Conservation (phyloP, 2,329 filamentous ascomycete species). For the Orbilia quercus region DNA sequence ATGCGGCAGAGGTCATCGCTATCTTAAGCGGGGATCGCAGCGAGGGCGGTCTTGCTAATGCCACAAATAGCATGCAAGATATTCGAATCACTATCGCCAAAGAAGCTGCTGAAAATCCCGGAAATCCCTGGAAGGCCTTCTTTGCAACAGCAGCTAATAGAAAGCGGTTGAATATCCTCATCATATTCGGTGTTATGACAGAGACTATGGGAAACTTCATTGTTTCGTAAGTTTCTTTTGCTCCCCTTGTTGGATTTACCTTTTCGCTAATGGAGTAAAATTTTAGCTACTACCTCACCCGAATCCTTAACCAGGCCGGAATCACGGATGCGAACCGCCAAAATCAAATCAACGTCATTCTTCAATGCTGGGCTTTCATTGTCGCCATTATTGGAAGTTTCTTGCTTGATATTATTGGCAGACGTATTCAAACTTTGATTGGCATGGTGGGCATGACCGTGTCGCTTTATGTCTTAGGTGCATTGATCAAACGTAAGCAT, state of each 20-base stretch:
- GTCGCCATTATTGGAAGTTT: conserved; percentile 62
- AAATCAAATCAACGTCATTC: conserved; percentile 62
- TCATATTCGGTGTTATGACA: conserved; percentile 57
- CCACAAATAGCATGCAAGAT: conserved; percentile 54
- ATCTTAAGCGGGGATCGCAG: conserved; percentile 57
- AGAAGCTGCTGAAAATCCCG: conserved; percentile 59
- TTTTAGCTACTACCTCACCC: conserved; percentile 60
- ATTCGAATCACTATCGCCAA: conserved; percentile 59
- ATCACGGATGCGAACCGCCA: conserved; percentile 60
- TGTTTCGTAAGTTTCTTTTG: conserved; percentile 60
- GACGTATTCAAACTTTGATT: conserved; percentile 61
- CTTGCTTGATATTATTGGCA: conserved; percentile 62
- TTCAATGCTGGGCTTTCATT: conserved; percentile 63
- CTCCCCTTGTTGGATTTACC: too few relatives aligned
- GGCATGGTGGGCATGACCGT: conserved; percentile 59
- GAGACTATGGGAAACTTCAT: conserved; percentile 62
- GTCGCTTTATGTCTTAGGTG: conserved; percentile 59
- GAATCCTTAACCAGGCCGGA: conserved; percentile 61
- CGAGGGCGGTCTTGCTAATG: conserved; percentile 55
- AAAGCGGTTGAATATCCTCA: conserved; percentile 59
- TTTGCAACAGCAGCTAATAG: conserved; percentile 59
- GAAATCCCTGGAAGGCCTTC: conserved; percentile 60
- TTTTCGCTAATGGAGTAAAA: not conserved
- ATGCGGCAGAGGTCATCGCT: conserved; percentile 54
- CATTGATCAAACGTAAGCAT: conserved; percentile 59